Percentiles rank a stretch among this genome's conserved stretches.
Evolutionary conservation across 768 basidiomycete genomes (phyloP).

Genomic region (Boletus tomentosulus): DNA sequence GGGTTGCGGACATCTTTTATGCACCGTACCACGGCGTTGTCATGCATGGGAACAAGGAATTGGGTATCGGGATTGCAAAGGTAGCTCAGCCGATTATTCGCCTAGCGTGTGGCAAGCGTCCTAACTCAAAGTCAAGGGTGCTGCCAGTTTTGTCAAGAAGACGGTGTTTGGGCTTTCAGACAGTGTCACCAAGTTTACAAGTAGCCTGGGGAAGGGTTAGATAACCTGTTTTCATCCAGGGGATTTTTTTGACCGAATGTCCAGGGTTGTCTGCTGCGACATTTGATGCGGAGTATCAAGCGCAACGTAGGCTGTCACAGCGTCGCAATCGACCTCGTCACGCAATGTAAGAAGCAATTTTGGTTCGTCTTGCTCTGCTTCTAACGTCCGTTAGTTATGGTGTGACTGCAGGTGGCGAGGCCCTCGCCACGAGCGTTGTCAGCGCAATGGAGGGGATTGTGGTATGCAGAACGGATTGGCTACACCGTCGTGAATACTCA

Average conservation of each 20-base stretch:
- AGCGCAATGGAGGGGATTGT: slow-evolving; percentile 96
- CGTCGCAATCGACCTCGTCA: slow-evolving; percentile 93
- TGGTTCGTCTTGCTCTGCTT: neutral
- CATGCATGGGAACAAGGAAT: slow-evolving; percentile 91
- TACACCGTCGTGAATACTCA: slow-evolving; percentile 1
- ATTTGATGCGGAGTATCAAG: slow-evolving; percentile 94
- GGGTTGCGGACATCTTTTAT: slow-evolving; percentile 97
- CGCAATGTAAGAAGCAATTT: slow-evolving; percentile 62
- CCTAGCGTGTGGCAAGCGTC: neutral
- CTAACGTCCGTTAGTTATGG: slow-evolving; percentile 63
- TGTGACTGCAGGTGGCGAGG: slow-evolving; percentile 92
- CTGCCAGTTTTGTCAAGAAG: slow-evolving; percentile 98
- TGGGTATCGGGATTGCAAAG: slow-evolving; percentile 94
- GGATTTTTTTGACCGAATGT: neutral
- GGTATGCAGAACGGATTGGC: slow-evolving; percentile 40
- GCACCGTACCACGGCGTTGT: slow-evolving; percentile 97
- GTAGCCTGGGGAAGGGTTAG: slow-evolving; percentile 92
- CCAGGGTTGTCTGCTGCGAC: slow-evolving; percentile 93
- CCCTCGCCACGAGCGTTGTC: slow-evolving; percentile 87
- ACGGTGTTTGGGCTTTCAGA: slow-evolving; percentile 96
- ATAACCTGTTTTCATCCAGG: neutral
- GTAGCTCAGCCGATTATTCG: slow-evolving; percentile 33
- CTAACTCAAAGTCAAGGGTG: slow-evolving; percentile 57
- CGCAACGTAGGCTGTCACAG: slow-evolving; percentile 80
- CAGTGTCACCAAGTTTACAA: slow-evolving; percentile 96